Base-by-base conservation (phyloP, 139 green algal genomes). In the Gonium pectorale region DNA sequence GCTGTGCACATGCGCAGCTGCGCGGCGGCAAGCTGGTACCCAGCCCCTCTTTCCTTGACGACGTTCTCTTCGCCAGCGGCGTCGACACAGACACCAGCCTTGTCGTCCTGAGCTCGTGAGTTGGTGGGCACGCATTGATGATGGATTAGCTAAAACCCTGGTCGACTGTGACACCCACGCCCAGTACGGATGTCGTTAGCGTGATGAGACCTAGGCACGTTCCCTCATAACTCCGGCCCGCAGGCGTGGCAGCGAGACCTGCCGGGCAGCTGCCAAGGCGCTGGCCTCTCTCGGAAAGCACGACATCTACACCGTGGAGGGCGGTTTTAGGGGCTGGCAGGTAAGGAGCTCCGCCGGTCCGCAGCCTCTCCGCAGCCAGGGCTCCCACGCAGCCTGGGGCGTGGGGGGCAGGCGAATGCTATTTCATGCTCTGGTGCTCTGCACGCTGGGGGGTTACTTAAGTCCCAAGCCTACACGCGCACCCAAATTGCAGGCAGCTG, bases 91-190 rank as follows among this genome's bases (percentile, higher is more conserved):
- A 73, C 8, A 88, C 83, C 37, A 73, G 74, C 26, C 63, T 88
- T 40, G 40, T 88, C 64, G 67, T 88, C 29, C 54, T 88, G 37
- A 80, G 79, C 67, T 74, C 82, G 82, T 87, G 62, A 83, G 82
- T 64, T 24, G 37, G 27, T 17, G 66, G 33, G 7, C 24, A 9
- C 29, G 19, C n/a, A 33, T n/a, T 43, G 66, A 51, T n/a, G 11
- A 9, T 73, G 17, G 56, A 5, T 46, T 71, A 31, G 13, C 33
- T 31, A 71, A 31, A 71, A 13, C 64, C 5, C 64, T 43, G n/a
- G n/a, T n/a, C n/a, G n/a, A n/a, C n/a, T n/a, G n/a, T n/a, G n/a
- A n/a, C n/a, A n/a, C n/a, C n/a, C n/a, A n/a, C n/a, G n/a, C n/a
- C n/a, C n/a, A n/a, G n/a, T n/a, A n/a, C n/a, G n/a, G n/a, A n/a